A percentile compares a stretch with the other conserved stretches of the same genome.
phyloP scores from a whole-genome alignment of 2,329 filamentous ascomycete genomes.

The Beauveria varroae region DNA sequence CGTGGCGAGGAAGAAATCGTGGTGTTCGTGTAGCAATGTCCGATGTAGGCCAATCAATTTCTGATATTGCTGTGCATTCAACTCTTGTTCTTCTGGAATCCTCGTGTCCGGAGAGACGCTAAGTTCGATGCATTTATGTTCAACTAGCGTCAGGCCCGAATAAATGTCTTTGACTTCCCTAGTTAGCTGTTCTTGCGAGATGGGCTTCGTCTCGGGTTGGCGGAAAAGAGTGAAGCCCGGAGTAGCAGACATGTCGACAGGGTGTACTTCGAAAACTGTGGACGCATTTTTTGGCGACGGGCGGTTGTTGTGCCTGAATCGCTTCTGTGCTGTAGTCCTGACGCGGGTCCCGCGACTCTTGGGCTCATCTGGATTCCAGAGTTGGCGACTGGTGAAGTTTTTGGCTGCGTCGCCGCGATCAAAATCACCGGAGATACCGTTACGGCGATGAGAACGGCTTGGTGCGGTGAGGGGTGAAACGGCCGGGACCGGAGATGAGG shows the following conservation, averaged over 20 bases:
- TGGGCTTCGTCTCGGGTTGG: constrained; percentile 59
- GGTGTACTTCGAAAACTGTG: background rate
- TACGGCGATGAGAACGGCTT: background rate
- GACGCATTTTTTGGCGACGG: background rate
- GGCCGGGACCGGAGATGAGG: constrained; percentile 16
- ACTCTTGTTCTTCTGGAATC: constrained; percentile 32
- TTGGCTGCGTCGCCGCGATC: constrained; percentile 18
- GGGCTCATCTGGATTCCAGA: constrained; percentile 22
- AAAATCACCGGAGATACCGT: constrained; percentile 14
- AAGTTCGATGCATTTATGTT: constrained; percentile 79
- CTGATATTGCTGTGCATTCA: constrained; percentile 66
- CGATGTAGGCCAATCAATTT: constrained; percentile 75
- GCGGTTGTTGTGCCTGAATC: background rate
- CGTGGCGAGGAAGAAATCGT: constrained; percentile 78
- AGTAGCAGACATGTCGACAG: background rate
- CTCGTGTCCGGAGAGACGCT: constrained; percentile 53
- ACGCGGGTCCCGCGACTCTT: background rate
- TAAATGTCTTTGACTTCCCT: constrained; percentile 81
- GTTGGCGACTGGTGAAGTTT: constrained; percentile 18
- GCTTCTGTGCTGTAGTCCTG: background rate
- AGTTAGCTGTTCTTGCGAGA: constrained; percentile 70
- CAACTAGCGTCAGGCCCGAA: constrained; percentile 75
- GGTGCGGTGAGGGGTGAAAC: constrained; percentile 16
- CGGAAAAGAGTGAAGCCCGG: background rate
- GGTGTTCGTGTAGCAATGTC: constrained; percentile 73